These are phyloP conservation scores for Wallacemonas rigidus DNA, from an alignment of 208 protist genomes.

Conservation along the genomic window DNA sequence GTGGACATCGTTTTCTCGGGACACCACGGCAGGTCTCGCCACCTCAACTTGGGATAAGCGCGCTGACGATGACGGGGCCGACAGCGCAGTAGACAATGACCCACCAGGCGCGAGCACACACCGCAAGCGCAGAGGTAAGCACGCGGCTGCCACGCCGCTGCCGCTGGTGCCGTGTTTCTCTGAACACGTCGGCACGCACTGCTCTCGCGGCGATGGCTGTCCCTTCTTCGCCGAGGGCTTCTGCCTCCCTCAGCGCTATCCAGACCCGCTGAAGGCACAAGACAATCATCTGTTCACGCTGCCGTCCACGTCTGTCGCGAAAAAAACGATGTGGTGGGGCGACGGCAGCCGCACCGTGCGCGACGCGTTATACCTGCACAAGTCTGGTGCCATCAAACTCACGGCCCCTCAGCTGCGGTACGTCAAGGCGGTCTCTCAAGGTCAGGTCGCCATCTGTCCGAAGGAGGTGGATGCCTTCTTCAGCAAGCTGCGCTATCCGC, in stretches of 20 bases:
- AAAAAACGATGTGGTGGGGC: slow-evolving; percentile 80
- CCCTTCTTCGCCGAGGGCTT: slow-evolving; percentile 85
- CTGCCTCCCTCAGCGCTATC: slow-evolving; percentile 78
- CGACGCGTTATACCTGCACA: slow-evolving; percentile 69
- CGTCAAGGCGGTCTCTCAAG: slow-evolving; percentile 61
- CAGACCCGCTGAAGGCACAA: slow-evolving; percentile 45
- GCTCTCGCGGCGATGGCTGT: slow-evolving; percentile 69
- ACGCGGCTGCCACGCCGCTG: neutral
- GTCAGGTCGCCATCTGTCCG: slow-evolving; percentile 70
- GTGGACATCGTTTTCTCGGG: slow-evolving; percentile 42
- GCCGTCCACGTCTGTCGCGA: slow-evolving; percentile 63
- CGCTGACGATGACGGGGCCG: slow-evolving; percentile 14
- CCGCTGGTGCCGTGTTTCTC: slow-evolving; percentile 48
- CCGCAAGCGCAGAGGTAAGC: neutral
- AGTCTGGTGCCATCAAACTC: slow-evolving; percentile 61
- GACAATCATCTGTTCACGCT: slow-evolving; percentile 92
- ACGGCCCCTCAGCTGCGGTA: slow-evolving; percentile 85
- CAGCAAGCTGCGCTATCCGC: slow-evolving; percentile 68
- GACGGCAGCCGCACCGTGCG: slow-evolving; percentile 73
- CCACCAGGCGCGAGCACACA: slow-evolving; percentile 16
- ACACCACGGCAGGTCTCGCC: slow-evolving; percentile 15
- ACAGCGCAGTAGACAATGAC: neutral
- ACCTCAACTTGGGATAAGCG: slow-evolving; percentile 28
- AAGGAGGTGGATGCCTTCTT: slow-evolving; percentile 84
- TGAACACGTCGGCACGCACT: slow-evolving; percentile 64